Base-by-base conservation (phyloP, 768 basidiomycete genomes). In the Boletus tomentosulus region DNA sequence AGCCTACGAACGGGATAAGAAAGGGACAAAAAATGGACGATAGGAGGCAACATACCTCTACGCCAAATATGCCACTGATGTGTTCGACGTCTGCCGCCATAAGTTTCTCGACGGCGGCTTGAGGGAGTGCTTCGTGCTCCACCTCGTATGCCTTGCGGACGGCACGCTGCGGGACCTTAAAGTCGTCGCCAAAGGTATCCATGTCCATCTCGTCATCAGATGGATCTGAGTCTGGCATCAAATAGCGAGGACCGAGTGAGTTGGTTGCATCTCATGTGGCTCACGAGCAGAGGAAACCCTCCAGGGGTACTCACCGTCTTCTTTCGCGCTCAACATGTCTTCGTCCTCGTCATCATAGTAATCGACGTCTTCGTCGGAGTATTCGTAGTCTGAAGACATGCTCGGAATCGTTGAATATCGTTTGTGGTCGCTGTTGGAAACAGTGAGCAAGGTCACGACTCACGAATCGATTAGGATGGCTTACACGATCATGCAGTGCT, bases 41-140 rank as follows among this genome's bases (percentile, higher is more conserved):
- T 41, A 47, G 35, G 47, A 38, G 50, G 48, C 33, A 8, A 81
- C 92, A 69, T 66, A 95, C 94, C 56, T 96, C 88, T 47, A 95
- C 86, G 27, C 92, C 91, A 31, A 95, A 85, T 59, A 98, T 87
- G 22, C 85, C 84, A 61, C 85, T 81, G 56, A 98, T 89, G 69
- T 94, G 84, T n/a, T 90, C 89, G 42, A 93, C 76, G 63, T 95
- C 91, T 50, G 74, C 68, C 55, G 77, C 74, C 83, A 97, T 92
- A 60, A 84, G 81, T 58, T 79, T 82, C 76, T 89, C 86, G 49
- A 99, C 84, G 24, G 85, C 83, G 6, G 71, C 62, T 64, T 90
- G 83, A 51, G 80, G 81, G 48, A 95, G 81, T 12, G 86, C 79
- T 53, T 88, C 83, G 66, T 85, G 89, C n/a, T 91, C 85, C 41